Conservation (phyloP, 768 basidiomycete genomes). For the Lentinula lateritia region DNA sequence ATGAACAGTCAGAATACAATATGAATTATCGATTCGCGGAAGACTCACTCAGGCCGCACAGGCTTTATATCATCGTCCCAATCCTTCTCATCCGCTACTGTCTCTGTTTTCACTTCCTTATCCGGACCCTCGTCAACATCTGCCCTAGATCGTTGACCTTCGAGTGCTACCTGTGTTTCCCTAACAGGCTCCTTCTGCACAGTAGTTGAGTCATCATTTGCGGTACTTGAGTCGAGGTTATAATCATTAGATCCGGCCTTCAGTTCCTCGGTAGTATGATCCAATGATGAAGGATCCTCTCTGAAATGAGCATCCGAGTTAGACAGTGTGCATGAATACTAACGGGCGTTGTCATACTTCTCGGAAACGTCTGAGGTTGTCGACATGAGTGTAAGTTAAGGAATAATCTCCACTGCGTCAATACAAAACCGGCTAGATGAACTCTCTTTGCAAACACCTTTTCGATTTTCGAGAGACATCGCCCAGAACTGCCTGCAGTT, state of each 20-base stretch:
- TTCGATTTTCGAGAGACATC: too few species aligned
- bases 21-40: neutral
- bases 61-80: neutral
- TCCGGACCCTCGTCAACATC: neutral
- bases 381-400: neutral
- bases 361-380: neutral
- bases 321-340: neutral
- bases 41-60: conserved; percentile 2
- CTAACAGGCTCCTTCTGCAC: neutral
- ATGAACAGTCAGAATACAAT: neutral
- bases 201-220: neutral
- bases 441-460: too few species aligned
- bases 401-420: too few species aligned
- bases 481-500: too few species aligned
- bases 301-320: neutral
- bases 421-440: too few species aligned
- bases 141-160: neutral
- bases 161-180: neutral
- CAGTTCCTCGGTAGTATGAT: neutral
- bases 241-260: neutral
- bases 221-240: neutral
- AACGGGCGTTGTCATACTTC: neutral
- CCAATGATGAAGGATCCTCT: neutral
- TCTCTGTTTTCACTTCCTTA: neutral
- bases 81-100: neutral